phyloP scores from a whole-genome alignment of 73 alveolate genomes.

The Stentor roeselii region DNA sequence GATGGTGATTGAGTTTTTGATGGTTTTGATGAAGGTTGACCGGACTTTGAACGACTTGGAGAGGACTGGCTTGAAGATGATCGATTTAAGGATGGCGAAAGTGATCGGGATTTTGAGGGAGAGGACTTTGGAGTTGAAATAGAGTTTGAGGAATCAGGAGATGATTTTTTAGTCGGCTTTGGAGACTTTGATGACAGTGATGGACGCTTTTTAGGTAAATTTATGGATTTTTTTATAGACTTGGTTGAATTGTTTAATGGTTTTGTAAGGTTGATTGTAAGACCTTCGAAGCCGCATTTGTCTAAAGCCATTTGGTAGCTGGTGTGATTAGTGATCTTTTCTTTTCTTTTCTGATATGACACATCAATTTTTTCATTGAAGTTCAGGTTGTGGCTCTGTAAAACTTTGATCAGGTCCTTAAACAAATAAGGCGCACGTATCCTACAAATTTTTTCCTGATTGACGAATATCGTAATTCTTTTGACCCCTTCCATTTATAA shows the following conservation, averaged over 20 bases:
- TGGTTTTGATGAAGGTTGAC: not conserved
- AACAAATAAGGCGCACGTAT: not conserved
- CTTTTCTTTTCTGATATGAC: not conserved
- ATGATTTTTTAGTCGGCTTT: not conserved
- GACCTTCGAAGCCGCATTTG: not conserved
- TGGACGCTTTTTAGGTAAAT: not conserved
- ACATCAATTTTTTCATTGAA: not conserved
- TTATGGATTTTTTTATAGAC: no score
- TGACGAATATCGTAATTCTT: not conserved
- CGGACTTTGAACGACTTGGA: not conserved
- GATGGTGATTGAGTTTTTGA: not conserved
- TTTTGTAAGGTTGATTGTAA: not conserved
- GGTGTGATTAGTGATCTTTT: not conserved
- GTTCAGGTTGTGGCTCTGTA: not conserved
- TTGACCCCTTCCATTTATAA: not conserved
- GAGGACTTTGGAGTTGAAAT: not conserved
- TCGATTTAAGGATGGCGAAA: not conserved
- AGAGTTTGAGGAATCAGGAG: not conserved
- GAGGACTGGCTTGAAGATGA: not conserved
- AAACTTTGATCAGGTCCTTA: not conserved
- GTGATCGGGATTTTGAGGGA: not conserved
- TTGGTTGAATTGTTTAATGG: not conserved
- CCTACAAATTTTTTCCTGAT: not conserved
- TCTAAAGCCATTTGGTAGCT: no score
- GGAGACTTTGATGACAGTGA: not conserved